A percentile compares a stretch with the other conserved stretches of the same genome.
Evolutionary conservation across 805 yeast species (phyloP).

Genomic region (Ascoidea asiatica): DNA sequence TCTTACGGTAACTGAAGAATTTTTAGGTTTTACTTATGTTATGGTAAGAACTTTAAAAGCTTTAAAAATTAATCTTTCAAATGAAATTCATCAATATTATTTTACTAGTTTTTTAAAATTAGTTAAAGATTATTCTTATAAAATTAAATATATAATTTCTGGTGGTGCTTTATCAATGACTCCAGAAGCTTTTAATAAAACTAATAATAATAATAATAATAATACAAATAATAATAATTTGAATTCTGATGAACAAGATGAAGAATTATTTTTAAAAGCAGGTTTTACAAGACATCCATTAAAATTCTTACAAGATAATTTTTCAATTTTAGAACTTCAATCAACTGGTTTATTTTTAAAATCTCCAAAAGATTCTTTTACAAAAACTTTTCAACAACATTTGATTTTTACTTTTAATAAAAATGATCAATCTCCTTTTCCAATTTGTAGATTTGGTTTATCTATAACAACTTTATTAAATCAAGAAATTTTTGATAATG

Average conservation of each 20-base stretch:
- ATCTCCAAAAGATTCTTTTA: slow-evolving; percentile 46
- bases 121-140: not conserved
- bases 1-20: too few relatives aligned
- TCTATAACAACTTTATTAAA: slow-evolving; percentile 18
- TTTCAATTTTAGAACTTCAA: slow-evolving; percentile 35
- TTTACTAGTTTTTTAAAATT: too few relatives aligned
- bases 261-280: slow-evolving; percentile 16
- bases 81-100: not conserved
- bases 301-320: slow-evolving; percentile 27
- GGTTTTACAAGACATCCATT: slow-evolving; percentile 32
- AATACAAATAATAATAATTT: not conserved
- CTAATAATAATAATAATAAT: too few relatives aligned
- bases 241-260: not conserved
- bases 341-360: slow-evolving; percentile 41
- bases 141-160: too few relatives aligned
- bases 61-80: too few relatives aligned
- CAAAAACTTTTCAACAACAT: slow-evolving; percentile 49
- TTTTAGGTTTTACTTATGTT: too few relatives aligned
- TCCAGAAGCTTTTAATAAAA: too few relatives aligned
- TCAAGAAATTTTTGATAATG: slow-evolving; percentile 11
- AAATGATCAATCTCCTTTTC: slow-evolving; percentile 16
- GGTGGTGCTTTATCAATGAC: too few relatives aligned
- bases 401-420: slow-evolving; percentile 40
- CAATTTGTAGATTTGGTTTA: slow-evolving; percentile 26
- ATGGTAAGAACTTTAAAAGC: too few relatives aligned